Conservation (phyloP, 2,329 filamentous ascomycete species). For the Geosmithia flava region DNA sequence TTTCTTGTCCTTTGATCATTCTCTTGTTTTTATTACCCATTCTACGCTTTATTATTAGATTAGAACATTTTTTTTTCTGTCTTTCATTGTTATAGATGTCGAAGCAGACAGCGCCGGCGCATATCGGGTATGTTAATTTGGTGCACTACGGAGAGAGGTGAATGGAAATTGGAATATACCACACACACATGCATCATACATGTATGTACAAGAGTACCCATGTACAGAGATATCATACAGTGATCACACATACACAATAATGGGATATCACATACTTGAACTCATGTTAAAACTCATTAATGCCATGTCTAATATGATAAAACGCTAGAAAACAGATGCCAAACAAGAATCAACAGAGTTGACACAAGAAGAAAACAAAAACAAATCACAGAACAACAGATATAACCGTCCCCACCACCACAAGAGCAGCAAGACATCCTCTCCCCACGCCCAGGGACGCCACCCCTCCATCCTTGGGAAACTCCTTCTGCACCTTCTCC, state of each 20-base stretch:
- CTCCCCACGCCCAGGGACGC: neutral
- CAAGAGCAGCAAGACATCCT: neutral
- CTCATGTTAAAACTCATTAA: too few species aligned
- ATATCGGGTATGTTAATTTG: neutral
- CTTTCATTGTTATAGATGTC: neutral
- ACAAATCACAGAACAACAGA: neutral
- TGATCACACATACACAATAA: too few species aligned
- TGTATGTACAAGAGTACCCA: too few species aligned
- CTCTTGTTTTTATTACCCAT: neutral
- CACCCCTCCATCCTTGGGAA: conserved; percentile 17
- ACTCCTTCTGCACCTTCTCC: conserved; percentile 42
- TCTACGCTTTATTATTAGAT: neutral
- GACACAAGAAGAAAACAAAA: neutral
- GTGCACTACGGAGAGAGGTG: too few species aligned
- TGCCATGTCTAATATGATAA: neutral
- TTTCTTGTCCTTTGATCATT: neutral
- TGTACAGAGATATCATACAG: too few species aligned
- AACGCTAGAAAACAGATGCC: neutral
- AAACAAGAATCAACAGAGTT: neutral
- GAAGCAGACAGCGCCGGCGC: neutral
- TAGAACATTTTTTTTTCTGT: neutral
- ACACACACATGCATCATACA: too few species aligned
- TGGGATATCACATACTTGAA: too few species aligned
- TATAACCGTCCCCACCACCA: neutral
- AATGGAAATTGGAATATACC: too few species aligned